Percentiles rank a stretch among this genome's conserved stretches.
Evolutionary conservation across 805 yeast genomes (phyloP).

Genomic region (Candida boidinii): DNA sequence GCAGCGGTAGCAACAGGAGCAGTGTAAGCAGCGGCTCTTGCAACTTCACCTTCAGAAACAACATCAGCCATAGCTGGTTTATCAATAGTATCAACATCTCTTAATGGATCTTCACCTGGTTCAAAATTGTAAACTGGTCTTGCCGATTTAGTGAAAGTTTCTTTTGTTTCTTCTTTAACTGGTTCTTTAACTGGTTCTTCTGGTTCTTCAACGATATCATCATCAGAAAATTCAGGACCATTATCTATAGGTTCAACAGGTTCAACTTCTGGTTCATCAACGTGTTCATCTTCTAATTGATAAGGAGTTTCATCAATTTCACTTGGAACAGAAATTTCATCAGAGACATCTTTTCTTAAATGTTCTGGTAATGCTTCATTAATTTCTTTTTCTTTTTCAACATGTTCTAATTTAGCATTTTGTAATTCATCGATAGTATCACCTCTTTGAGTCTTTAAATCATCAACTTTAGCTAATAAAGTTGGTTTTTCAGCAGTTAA

Average conservation of each 20-base stretch:
- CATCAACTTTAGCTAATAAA: constrained; percentile 21
- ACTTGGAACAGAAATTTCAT: constrained; percentile 18
- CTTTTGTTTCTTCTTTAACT: constrained; percentile 21
- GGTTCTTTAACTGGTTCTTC: constrained; percentile 27
- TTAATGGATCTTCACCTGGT: constrained; percentile 24
- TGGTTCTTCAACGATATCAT: constrained; percentile 23
- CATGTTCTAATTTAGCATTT: constrained; percentile 26
- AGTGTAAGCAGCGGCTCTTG: neutral
- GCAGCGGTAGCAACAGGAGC: constrained; percentile 2
- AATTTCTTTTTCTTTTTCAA: constrained; percentile 36
- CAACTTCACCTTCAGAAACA: constrained; percentile 1
- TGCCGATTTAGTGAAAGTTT: constrained; percentile 5
- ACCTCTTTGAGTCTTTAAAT: constrained; percentile 33
- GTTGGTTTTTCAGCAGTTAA: too few species aligned
- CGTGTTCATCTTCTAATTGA: constrained; percentile 18
- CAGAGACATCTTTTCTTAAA: constrained; percentile 28
- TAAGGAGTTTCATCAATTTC: constrained; percentile 20
- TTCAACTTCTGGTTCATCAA: constrained; percentile 15
- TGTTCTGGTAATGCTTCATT: constrained; percentile 46
- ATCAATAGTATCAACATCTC: constrained; percentile 29
- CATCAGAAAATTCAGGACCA: constrained; percentile 8
- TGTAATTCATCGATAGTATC: constrained; percentile 30
- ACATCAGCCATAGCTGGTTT: constrained; percentile 24
- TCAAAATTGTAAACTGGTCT: constrained; percentile 18
- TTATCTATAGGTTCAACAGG: constrained; percentile 11